Base-by-base conservation (phyloP, 1,139 yeast genomes). In the Geotrichum bryndzae region DNA sequence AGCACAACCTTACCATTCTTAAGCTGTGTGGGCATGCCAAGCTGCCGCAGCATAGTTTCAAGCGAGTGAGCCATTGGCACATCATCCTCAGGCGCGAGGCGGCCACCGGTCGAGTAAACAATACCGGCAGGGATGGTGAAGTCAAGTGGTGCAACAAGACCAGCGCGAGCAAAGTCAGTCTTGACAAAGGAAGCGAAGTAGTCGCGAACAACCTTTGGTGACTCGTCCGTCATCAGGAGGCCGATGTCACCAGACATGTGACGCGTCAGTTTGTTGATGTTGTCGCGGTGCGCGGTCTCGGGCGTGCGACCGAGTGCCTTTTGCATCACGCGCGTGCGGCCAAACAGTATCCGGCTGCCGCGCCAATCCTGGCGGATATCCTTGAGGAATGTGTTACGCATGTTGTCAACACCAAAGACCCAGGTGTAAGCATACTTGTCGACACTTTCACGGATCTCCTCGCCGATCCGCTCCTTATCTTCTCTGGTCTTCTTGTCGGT, bases 401-500 rank as follows among this genome's bases (percentile, higher is more conserved):
- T 96, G 77, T 92, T 95, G 72, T 90, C 95, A 66, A 94, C 84
- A 67, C 86, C 84, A 68, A 95, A 83, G 46, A 91, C 87, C 94
- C 96, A 94, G 56, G 84, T 86, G 76, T 85, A 90, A 71, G 84
- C 84, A 77, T 79, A 88, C 59, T 83, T 80, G 70, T 94, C 98
- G 65, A 94, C 82, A 27, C 88, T 86, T 66, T 82, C 82, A 77
- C 97, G 86, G 61, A 94, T 87, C 67, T 91, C 97, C 72, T 91
- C 96, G 67, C 91, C 94, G 69, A 92, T 86, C 72, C 94, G 82
- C 69, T 86, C 94, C 75, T 94, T 94, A 76, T 91, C 92, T 70
- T 90, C 97, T 68, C 87, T 86, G 61, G 97, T 97, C 76, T 94
- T 94, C 77, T 91, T 94, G 68, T 91, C 97, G 65, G 98, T 92